Evolutionary conservation across 140 eudicot genomes (phyloP), one percentile per base, ranked within the genome.

Genomic region (Oenanthe javanica): DNA sequence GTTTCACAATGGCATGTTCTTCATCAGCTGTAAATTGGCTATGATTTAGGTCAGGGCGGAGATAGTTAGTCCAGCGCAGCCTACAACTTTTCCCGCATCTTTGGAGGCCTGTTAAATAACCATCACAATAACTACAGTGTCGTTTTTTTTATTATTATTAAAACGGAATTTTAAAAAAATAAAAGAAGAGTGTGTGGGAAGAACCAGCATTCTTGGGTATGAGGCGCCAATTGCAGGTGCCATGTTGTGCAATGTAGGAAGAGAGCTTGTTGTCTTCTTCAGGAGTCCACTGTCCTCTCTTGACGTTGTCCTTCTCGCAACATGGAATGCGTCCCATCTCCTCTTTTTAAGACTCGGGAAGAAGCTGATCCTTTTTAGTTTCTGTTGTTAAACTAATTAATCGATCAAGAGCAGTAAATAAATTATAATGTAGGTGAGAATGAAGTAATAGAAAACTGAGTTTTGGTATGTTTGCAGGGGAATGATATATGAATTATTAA

Each of bases 21-120:
- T 93, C 98, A 21, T 91, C 90, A 16, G 84, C 92, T 0, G 97
- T 79, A 81, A 93, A 93, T 9, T 89, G 93, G 6, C 98, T 93
- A 45, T 91, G 98, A 80, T 93, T 93, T 36, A 93, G 92, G 82
- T 93, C 98, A 31, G 98, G 98, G 38, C 98, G 87, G 36, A 93
- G 92, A 88, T 93, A 91, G 80, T 93, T 93, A 51, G 96, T 91
- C 98, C 98, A 93, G 23, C 97, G 84, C 52, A 91, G 78, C 79
- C 98, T 89, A 64, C 98, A 93, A 79, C 97, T 93, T 85, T 93
- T 93, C 76, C 98, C 97, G 66, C 97, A 93, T 82, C 97, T 88
- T 81, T 91, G 98, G 78, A 91, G 93, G 69, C 98, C 98, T n/a
- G n/a, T n/a, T 90, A 84, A 8, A 25, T 5, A 63, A 10, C 6